Evolutionary conservation across 305 asterid genomes (phyloP).

Genomic region (Solanum hybrid): DNA sequence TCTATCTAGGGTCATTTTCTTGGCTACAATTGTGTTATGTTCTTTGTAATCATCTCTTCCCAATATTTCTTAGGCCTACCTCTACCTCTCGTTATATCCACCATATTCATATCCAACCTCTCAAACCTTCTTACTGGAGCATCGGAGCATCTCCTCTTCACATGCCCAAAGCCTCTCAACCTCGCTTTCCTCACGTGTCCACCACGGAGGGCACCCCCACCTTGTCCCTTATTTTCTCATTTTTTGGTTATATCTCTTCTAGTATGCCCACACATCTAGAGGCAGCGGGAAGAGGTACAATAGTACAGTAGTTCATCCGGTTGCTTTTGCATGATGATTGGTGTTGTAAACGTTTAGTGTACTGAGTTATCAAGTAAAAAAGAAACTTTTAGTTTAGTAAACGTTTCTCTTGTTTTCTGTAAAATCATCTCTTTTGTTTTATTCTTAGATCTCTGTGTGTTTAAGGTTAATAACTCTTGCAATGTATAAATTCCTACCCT

Average conservation of each 20-base stretch:
- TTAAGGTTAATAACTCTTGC: neutral
- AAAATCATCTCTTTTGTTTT: neutral
- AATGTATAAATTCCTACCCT: neutral
- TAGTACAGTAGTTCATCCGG: neutral
- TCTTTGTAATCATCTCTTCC: neutral
- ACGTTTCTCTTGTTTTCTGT: neutral
- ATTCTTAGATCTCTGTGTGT: neutral
- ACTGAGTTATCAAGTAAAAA: neutral
- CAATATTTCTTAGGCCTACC: neutral
- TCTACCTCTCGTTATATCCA: neutral
- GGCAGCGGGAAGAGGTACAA: neutral
- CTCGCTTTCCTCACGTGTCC: neutral
- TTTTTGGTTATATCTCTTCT: neutral
- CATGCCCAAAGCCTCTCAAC: neutral
- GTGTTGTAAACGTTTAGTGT: neutral
- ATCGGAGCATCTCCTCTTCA: neutral
- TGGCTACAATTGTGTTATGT: neutral
- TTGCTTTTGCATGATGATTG: neutral
- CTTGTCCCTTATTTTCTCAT: neutral
- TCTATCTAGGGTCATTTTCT: neutral
- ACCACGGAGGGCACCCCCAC: neutral
- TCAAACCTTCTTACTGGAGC: neutral
- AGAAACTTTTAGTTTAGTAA: neutral
- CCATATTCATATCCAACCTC: neutral
- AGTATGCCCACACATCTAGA: neutral